These are phyloP conservation scores for Monilinia aucupariae DNA, from an alignment of 2,329 filamentous ascomycete species.

Conservation along the genomic window DNA sequence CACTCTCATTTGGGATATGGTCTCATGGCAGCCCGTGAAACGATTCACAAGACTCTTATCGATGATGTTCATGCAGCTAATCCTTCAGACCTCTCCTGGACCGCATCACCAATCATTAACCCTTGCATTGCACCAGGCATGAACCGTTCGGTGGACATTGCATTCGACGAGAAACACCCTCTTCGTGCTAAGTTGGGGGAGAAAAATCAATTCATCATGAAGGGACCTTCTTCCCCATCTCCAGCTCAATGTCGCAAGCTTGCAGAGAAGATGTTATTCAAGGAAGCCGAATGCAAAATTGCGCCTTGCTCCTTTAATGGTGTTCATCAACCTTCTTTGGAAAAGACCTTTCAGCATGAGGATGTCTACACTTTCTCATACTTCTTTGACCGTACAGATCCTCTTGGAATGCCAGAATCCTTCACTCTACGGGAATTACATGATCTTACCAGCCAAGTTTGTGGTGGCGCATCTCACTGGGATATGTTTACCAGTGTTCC, in stretches of 20 bases:
- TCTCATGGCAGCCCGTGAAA: conserved; percentile 87
- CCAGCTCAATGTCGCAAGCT: conserved; percentile 84
- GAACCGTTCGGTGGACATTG: conserved; percentile 66
- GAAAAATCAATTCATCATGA: conserved; percentile 73
- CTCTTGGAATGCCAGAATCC: conserved; percentile 95
- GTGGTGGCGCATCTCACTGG: conserved; percentile 72
- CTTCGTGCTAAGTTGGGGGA: conserved; percentile 46
- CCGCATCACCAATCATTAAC: conserved; percentile 66
- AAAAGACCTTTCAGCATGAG: conserved; percentile 85
- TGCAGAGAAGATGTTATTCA: conserved; percentile 84
- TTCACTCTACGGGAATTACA: conserved; percentile 90
- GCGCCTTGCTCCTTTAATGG: conserved; percentile 98
- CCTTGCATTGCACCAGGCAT: conserved; percentile 83
- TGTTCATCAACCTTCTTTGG: conserved; percentile 85
- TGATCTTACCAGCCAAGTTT: conserved; percentile 79
- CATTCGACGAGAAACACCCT: conserved; percentile 59
- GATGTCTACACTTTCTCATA: conserved; percentile 97
- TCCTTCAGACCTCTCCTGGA: conserved; percentile 58
- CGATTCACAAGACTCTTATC: conserved; percentile 72
- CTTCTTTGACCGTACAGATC: conserved; percentile 92
- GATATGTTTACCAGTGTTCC: conserved; percentile 71
- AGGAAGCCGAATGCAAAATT: conserved; percentile 74
- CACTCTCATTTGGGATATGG: conserved; percentile 97
- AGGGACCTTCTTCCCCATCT: conserved; percentile 68
- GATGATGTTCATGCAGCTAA: conserved; percentile 64